Evolutionary conservation across 352 stramenopile species (phyloP).

Genomic region (Globisporangium apiculatum): DNA sequence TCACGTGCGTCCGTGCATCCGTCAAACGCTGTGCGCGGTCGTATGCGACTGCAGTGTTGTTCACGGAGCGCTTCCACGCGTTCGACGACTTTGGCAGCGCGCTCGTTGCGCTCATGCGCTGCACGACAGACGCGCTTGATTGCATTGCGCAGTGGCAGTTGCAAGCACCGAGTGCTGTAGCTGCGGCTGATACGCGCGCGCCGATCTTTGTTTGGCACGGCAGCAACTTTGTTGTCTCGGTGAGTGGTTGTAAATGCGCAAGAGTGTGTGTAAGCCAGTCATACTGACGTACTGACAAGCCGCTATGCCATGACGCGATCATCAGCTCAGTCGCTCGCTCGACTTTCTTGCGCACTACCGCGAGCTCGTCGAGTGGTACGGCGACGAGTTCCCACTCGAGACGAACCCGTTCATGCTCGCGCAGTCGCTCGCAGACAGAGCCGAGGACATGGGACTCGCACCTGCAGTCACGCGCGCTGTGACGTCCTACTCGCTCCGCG

Average conservation of each 20-base stretch:
- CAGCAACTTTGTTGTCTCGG: conserved; percentile 30
- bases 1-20: conserved; percentile 9
- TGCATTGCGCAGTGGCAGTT: conserved; percentile 32
- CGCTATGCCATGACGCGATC: too few species aligned
- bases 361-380: conserved; percentile 57
- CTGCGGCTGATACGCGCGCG: background rate
- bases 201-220: conserved; percentile 52
- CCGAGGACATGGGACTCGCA: conserved; percentile 24
- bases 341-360: conserved; percentile 29
- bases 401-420: conserved; percentile 60
- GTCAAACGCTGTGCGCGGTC: conserved; percentile 16
- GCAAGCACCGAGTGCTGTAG: background rate
- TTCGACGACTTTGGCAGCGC: conserved; percentile 38
- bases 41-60: conserved; percentile 38
- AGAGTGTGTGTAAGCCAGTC: too few species aligned
- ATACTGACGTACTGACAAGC: too few species aligned
- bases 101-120: conserved; percentile 23
- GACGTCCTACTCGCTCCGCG: conserved; percentile 21
- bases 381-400: conserved; percentile 63
- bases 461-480: conserved; percentile 2
- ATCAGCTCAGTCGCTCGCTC: conserved; percentile 39
- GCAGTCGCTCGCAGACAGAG: conserved; percentile 42
- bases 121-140: conserved; percentile 28
- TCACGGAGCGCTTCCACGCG: conserved; percentile 51
- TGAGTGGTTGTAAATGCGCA: conserved; percentile 3